Percentiles rank a stretch among this genome's conserved stretches.
Evolutionary conservation across 371 early-diverging fungal species (phyloP).

Genomic region (Mortierella sp.): DNA sequence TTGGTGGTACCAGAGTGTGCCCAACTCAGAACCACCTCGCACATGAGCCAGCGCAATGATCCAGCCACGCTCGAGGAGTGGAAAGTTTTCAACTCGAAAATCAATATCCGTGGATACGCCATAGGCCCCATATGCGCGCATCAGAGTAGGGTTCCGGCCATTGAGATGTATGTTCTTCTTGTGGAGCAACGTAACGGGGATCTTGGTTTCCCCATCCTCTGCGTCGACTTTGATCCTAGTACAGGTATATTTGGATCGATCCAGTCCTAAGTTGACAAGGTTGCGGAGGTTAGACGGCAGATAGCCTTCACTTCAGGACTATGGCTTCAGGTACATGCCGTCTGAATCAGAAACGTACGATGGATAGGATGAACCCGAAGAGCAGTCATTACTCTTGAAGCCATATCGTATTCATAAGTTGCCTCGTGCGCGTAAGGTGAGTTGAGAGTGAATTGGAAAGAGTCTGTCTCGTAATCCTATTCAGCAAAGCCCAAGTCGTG

Average conservation of each 20-base stretch:
- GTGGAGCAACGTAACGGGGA: constrained; percentile 80
- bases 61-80: constrained; percentile 84
- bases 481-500: neutral
- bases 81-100: constrained; percentile 83
- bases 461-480: constrained; percentile 76
- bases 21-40: constrained; percentile 88
- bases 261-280: too few relatives aligned
- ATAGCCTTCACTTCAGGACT: too few relatives aligned
- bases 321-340: too few relatives aligned
- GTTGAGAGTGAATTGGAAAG: constrained; percentile 71
- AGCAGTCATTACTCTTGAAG: constrained; percentile 55
- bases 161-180: constrained; percentile 60
- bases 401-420: constrained; percentile 78
- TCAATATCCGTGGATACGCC: constrained; percentile 83
- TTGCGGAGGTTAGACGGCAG: neutral
- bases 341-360: constrained; percentile 49
- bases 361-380: constrained; percentile 62
- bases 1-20: constrained; percentile 78
- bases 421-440: constrained; percentile 79
- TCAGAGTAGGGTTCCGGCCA: constrained; percentile 74
- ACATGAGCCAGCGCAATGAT: constrained; percentile 87
- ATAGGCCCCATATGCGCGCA: constrained; percentile 89
- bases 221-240: constrained; percentile 64
- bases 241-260: constrained; percentile 60
- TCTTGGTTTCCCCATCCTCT: constrained; percentile 56